Evolutionary conservation across 495 filamentous ascomycete genomes (phyloP), one percentile per base, ranked within the genome.

Genomic region (Xylaria nigripes): DNA sequence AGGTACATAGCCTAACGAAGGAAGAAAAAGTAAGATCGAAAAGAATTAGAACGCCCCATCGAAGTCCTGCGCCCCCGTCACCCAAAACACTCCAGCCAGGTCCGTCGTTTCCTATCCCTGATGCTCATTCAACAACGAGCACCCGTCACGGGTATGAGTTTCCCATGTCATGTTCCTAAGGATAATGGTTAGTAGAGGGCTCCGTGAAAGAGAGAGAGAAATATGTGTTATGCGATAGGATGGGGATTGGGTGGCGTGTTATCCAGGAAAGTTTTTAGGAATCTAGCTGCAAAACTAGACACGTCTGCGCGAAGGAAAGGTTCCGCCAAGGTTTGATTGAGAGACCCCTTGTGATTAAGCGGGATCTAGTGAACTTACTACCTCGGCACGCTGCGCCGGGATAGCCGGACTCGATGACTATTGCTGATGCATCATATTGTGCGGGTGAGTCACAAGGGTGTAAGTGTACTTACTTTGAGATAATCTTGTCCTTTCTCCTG

Each of bases 401-500:
- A 45, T 41, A 40, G 45, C 38, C 30, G 48, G 42, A 19, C 23
- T n/a, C 29, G 45, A 30, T 24, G 50, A 24, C 12, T 50, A 25
- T 55, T 50, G 53, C 53, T 55, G 53, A 55, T 46, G 19, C 46
- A 55, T 45, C 41, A 18, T 23, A 16, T 16, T 30, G 51, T 25
- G 19, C 9, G 41, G 44, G 30, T 51, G 36, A 36, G 46, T 46
- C n/a, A n/a, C n/a, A 30, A 45, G 30, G 21, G 8, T 12, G 24
- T 1, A 12, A 13, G 24, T 8, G 41, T 10, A 64, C 77, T 56
- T 72, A 89, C 87, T 81, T 91, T 93, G 54, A 93, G 69, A 68
- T 94, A 93, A 56, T 94, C 87, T 38, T 79, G 78, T 1, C 89
- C 89, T 72, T 89, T 93, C 70, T 95, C 89, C 54, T 82, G 61